Evolutionary conservation across 2,329 filamentous ascomycete species (phyloP).

Genomic region (Trichoderma lentiforme): DNA sequence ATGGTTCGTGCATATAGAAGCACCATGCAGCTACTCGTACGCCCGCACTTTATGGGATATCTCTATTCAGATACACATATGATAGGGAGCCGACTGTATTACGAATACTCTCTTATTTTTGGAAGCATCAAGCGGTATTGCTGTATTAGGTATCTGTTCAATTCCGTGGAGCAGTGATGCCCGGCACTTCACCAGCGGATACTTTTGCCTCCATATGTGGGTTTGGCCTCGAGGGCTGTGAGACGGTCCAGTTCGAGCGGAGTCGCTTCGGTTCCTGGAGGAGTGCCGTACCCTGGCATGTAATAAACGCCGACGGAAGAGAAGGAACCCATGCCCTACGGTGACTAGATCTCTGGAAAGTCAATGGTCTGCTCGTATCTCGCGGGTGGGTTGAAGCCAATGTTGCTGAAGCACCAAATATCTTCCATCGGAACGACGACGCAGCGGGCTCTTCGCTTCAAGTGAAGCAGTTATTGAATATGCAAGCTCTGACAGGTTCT

Average conservation of each 20-base stretch:
- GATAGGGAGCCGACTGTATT: neutral
- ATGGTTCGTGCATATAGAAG: slow-evolving; percentile 4
- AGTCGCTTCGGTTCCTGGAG: neutral
- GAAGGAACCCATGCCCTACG: neutral
- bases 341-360: neutral
- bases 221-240: neutral
- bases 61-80: neutral
- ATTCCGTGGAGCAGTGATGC: neutral
- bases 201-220: neutral
- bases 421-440: neutral
- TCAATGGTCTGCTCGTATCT: neutral
- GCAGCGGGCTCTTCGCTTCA: neutral
- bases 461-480: neutral
- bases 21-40: neutral
- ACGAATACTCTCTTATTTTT: neutral
- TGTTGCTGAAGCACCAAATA: neutral
- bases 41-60: neutral
- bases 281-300: neutral
- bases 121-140: neutral
- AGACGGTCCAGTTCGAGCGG: neutral
- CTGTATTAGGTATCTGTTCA: neutral
- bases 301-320: neutral
- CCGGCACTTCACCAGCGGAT: neutral
- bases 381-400: neutral
- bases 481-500: neutral